Evolutionary conservation across 164 flowering plant species (phyloP).

Genomic region (Taxillus chinensis): DNA sequence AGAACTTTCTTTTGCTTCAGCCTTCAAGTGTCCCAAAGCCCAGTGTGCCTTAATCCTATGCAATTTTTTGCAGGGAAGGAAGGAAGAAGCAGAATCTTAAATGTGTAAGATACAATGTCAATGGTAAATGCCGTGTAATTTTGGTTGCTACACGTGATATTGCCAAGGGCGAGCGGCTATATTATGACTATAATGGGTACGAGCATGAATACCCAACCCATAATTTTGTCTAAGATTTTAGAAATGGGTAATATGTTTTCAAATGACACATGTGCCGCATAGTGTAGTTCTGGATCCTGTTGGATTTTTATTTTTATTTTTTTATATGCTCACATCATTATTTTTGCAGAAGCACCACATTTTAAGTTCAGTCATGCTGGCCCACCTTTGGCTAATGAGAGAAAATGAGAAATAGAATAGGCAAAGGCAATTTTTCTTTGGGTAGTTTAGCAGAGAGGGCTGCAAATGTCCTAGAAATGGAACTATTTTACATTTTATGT

Average conservation of each 20-base stretch:
- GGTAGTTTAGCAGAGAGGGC: background rate
- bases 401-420: background rate
- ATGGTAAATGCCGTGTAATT: conserved; percentile 59
- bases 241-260: background rate
- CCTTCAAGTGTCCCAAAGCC: background rate
- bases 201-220: conserved; percentile 77
- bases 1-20: conserved; percentile 1
- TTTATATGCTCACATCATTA: conserved; percentile 11
- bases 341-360: conserved; percentile 5
- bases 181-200: conserved; percentile 71
- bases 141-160: conserved; percentile 69
- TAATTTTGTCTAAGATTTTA: conserved; percentile 35
- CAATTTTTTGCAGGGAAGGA: conserved; percentile 52
- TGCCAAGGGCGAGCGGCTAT: conserved; percentile 62
- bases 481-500: background rate
- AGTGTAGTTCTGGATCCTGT: conserved; percentile 10
- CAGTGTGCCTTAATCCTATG: conserved; percentile 10
- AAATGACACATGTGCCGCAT: background rate
- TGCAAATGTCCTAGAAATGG: background rate
- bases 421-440: background rate
- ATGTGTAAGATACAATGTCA: conserved; percentile 59
- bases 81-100: conserved; percentile 66
- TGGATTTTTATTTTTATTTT: conserved; percentile 2
- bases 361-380: no score
- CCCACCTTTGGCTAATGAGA: no score